A percentile compares a stretch with the other conserved stretches of the same genome.
phyloP scores from a whole-genome alignment of 108 stramenopile genomes.

The Skeletonema menzelii region DNA sequence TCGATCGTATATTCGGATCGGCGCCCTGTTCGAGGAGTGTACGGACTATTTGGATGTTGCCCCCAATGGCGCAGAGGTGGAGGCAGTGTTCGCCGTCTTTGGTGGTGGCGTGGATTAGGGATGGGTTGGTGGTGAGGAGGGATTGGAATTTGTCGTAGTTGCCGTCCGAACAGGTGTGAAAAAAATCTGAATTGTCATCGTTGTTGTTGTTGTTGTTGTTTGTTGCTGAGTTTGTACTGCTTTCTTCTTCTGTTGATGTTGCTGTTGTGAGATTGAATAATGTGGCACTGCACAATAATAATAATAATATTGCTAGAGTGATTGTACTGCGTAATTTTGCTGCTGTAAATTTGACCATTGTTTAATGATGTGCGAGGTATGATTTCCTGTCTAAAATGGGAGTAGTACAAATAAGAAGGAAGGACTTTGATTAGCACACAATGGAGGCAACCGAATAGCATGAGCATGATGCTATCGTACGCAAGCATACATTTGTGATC shows the following conservation, averaged over 20 bases:
- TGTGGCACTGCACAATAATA: neutral
- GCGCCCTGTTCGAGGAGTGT: slow-evolving; percentile 61
- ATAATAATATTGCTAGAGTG: neutral
- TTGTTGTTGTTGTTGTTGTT: neutral
- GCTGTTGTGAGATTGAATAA: neutral
- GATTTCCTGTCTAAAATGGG: too few species aligned
- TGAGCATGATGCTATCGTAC: too few species aligned
- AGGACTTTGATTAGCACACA: too few species aligned
- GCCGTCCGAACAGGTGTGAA: slow-evolving; percentile 42
- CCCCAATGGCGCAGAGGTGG: slow-evolving; percentile 70
- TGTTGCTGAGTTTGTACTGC: neutral
- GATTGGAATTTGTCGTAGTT: slow-evolving; percentile 21
- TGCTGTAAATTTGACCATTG: neutral
- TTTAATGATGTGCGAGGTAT: too few species aligned
- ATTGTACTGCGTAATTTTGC: neutral
- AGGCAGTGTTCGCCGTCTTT: slow-evolving; percentile 78
- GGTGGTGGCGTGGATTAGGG: slow-evolving; percentile 29
- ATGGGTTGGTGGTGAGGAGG: slow-evolving; percentile 38
- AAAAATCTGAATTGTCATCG: slow-evolving; percentile 36
- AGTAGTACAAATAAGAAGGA: too few species aligned
- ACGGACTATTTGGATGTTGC: slow-evolving; percentile 51
- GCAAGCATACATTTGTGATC: too few species aligned
- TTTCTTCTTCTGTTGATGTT: neutral
- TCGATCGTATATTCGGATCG: slow-evolving; percentile 79
- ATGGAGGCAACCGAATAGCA: too few species aligned